These are phyloP conservation scores for Fusarium albosuccineum DNA, from an alignment of 2,329 filamentous ascomycete species.

Conservation along the genomic window DNA sequence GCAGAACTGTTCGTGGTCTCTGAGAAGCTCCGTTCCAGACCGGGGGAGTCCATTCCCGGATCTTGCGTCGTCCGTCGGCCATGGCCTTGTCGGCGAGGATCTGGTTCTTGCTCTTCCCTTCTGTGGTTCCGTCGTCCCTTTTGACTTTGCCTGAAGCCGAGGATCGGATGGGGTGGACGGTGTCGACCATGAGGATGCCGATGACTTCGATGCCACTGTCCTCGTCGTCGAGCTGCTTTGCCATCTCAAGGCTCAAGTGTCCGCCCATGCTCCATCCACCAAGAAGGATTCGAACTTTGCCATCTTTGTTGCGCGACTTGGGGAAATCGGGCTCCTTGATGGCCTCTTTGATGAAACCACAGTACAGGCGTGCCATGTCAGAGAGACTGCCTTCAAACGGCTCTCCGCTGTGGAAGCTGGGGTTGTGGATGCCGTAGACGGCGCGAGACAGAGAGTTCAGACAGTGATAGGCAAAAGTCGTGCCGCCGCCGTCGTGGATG, in stretches of 20 bases:
- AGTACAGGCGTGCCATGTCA: constrained; percentile 68
- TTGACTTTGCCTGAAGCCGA: constrained; percentile 14
- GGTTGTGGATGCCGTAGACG: constrained; percentile 68
- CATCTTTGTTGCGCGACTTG: constrained; percentile 42
- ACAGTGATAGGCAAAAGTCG: constrained; percentile 69
- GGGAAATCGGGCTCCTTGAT: constrained; percentile 50
- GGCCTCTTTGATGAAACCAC: constrained; percentile 57
- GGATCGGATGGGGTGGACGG: constrained; percentile 53
- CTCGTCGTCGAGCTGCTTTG: constrained; percentile 57
- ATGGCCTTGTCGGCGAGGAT: constrained; percentile 56
- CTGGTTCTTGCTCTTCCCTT: constrained; percentile 53
- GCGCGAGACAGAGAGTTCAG: constrained; percentile 62
- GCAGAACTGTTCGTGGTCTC: constrained; percentile 58
- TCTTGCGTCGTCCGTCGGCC: constrained; percentile 56
- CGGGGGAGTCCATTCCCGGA: constrained; percentile 57
- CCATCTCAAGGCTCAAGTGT: constrained; percentile 64
- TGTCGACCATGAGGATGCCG: constrained; percentile 68
- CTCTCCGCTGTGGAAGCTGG: constrained; percentile 61
- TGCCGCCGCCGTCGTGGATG: constrained; percentile 73
- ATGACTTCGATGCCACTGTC: constrained; percentile 56
- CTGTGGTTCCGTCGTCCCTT: constrained; percentile 24
- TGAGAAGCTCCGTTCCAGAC: constrained; percentile 49
- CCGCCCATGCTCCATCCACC: constrained; percentile 71
- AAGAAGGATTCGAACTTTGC: constrained; percentile 58
- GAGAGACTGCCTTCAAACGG: constrained; percentile 65